Percentiles rank a stretch among this genome's conserved stretches.
Conservation (phyloP, 2,329 filamentous ascomycete genomes). For the Chalara sp. region DNA sequence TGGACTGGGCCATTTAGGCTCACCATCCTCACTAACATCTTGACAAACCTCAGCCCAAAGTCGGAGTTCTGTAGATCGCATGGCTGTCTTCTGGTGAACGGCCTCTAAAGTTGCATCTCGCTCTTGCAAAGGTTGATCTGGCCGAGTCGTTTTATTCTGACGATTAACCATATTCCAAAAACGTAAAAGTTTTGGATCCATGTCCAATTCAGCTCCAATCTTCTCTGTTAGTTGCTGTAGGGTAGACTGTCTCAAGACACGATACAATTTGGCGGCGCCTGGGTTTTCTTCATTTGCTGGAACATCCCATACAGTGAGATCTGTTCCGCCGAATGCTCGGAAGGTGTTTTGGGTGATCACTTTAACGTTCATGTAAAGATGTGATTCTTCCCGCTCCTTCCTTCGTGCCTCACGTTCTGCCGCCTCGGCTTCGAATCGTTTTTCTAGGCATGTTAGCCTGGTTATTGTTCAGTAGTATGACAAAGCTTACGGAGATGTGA, state of each 20-base stretch:
- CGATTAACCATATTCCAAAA: slow-evolving; percentile 98
- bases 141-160: slow-evolving; percentile 92
- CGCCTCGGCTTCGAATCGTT: slow-evolving; percentile 75
- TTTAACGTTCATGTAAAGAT: slow-evolving; percentile 81
- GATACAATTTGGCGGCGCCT: slow-evolving; percentile 65
- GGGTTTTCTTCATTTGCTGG: slow-evolving; percentile 47
- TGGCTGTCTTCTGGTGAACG: slow-evolving; percentile 58
- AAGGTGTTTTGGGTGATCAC: slow-evolving; percentile 81
- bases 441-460: slow-evolving; percentile 41
- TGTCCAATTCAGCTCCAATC: slow-evolving; percentile 62
- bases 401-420: slow-evolving; percentile 66
- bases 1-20: slow-evolving; percentile 60
- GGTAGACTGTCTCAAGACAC: slow-evolving; percentile 67
- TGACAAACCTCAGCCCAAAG: slow-evolving; percentile 81
- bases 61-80: slow-evolving; percentile 59
- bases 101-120: slow-evolving; percentile 73
- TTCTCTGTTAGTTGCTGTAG: slow-evolving; percentile 67
- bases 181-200: slow-evolving; percentile 65
- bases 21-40: slow-evolving; percentile 59
- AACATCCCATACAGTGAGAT: slow-evolving; percentile 65
- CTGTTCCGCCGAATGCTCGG: slow-evolving; percentile 73
- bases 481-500: slow-evolving; percentile 62
- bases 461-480: slow-evolving; percentile 2
- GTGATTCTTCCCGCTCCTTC: slow-evolving; percentile 89
- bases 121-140: slow-evolving; percentile 80